These are phyloP conservation scores for Monosporascus cannonballus DNA, from an alignment of 2,329 filamentous ascomycete genomes.

Conservation along the genomic window DNA sequence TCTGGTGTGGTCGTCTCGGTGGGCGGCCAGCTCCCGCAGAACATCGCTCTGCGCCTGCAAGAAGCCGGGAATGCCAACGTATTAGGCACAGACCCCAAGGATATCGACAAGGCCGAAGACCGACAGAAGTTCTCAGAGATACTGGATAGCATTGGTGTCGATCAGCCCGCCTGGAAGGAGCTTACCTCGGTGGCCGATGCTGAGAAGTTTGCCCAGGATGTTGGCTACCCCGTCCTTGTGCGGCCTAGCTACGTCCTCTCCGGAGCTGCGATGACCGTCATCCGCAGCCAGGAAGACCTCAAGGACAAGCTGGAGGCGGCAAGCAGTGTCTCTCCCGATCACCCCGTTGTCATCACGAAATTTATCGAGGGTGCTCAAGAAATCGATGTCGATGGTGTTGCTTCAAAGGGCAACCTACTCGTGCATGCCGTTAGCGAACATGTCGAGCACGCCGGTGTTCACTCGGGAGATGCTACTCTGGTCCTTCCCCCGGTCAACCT, in stretches of 20 bases:
- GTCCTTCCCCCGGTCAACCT: slow-evolving; percentile 82
- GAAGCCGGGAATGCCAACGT: slow-evolving; percentile 85
- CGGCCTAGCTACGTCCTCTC: slow-evolving; percentile 94
- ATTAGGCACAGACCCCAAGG: slow-evolving; percentile 83
- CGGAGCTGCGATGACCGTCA: slow-evolving; percentile 97
- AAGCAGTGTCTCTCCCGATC: slow-evolving; percentile 84
- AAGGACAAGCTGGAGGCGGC: slow-evolving; percentile 93
- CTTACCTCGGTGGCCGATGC: slow-evolving; percentile 84
- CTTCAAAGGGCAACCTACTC: slow-evolving; percentile 76
- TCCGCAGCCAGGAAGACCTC: slow-evolving; percentile 79
- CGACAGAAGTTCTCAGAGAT: slow-evolving; percentile 98
- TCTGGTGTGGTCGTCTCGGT: slow-evolving; percentile 90
- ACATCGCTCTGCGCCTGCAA: slow-evolving; percentile 91
- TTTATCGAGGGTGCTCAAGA: slow-evolving; percentile 96
- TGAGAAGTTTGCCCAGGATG: slow-evolving; percentile 76
- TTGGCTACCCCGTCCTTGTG: slow-evolving; percentile 91
- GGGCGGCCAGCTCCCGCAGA: slow-evolving; percentile 93
- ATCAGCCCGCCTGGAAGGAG: slow-evolving; percentile 98
- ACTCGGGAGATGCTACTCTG: slow-evolving; percentile 94
- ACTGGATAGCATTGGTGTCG: slow-evolving; percentile 90
- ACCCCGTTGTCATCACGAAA: slow-evolving; percentile 96
- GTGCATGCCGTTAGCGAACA: slow-evolving; percentile 93
- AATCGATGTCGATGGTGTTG: slow-evolving; percentile 94
- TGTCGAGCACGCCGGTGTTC: slow-evolving; percentile 93
- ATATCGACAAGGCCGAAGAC: slow-evolving; percentile 98